phyloP scores from a whole-genome alignment of 331 rosid species.

The Stylosanthes scabra region DNA sequence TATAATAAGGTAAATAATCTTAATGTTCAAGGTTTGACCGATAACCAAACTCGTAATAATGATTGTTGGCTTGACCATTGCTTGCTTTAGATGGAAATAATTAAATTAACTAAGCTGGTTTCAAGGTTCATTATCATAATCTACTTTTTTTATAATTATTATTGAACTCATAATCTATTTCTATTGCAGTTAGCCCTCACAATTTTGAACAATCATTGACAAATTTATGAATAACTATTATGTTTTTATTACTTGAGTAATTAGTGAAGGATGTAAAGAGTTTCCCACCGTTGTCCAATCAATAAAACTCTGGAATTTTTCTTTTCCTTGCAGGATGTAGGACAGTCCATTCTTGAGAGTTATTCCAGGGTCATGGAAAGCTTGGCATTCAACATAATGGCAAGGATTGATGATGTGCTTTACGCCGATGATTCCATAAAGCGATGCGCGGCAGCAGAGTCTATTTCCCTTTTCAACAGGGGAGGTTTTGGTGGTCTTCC shows the following conservation, averaged over 20 bases:
- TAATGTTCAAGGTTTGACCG: no score
- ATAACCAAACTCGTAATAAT: no score
- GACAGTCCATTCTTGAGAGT: conserved; percentile 96
- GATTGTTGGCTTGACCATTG: no score
- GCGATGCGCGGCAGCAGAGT: conserved; percentile 69
- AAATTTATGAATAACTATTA: conserved; percentile 1
- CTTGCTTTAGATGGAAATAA: no score
- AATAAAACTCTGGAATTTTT: conserved; percentile 20
- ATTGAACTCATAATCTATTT: conserved; percentile 24
- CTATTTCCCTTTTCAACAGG: conserved; percentile 67
- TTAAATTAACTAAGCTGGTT: no score
- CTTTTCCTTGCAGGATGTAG: conserved; percentile 80
- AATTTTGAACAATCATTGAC: background rate
- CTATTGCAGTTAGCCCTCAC: background rate
- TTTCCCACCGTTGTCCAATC: background rate
- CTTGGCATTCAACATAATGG: conserved; percentile 93
- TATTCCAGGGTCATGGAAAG: conserved; percentile 98
- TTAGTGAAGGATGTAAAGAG: no score
- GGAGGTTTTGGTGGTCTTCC: conserved; percentile 88
- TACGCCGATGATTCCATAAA: conserved; percentile 80
- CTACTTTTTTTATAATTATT: background rate
- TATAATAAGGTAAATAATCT: conserved; percentile 67
- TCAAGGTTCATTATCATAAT: background rate
- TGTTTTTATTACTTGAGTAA: background rate
- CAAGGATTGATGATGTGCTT: conserved; percentile 90